Base-by-base conservation (phyloP, 2,329 filamentous ascomycete species). In the Alternaria infectoria region DNA sequence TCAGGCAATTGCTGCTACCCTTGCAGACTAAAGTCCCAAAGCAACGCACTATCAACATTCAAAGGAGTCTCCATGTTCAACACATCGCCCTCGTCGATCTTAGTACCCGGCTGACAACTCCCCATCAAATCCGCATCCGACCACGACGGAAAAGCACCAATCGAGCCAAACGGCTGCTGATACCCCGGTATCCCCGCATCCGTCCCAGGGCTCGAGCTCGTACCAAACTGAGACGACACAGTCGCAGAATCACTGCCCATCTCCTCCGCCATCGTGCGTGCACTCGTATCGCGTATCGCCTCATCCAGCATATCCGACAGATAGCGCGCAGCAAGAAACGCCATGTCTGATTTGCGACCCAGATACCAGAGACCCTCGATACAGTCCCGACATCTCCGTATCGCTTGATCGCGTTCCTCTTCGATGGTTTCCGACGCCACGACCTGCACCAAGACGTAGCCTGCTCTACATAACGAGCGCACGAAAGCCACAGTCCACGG, bases 331-430 rank as follows among this genome's bases (percentile, higher is more conserved):
- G 79, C 80, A 36, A 78, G 60, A 30, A 78, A 76, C 9, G 81
- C 81, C 76, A 82, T 86, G 62, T 87, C 86, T 4, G 85, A 87
- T 70, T 87, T 88, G 52, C 83, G 83, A 2, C 86, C 86, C 11
- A 88, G 75, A 59, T 84, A 83, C 80, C 84, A 85, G 19, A 88
- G 77, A 2, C 85, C 86, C 66, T 81, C 81, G 26, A 87, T 81
- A 65, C 85, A 87, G 49, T 82, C 79, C 44, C 83, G 79, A 59
- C 81, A 84, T 13, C 81, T 79, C 12, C 67, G 68, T 28, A 80
- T 67, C 43, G 69, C 77, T 5, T 75, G 72, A 21, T 69, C 62
- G 15, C 57, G 51, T 12, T 64, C 58, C 2, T 59, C 30, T 6
- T 40, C 8, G 5, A 23, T 32, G 4, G 58, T 30, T 9, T 55